Conservation (phyloP, 805 yeast genomes). For the Ogataea thermomethanolica region DNA sequence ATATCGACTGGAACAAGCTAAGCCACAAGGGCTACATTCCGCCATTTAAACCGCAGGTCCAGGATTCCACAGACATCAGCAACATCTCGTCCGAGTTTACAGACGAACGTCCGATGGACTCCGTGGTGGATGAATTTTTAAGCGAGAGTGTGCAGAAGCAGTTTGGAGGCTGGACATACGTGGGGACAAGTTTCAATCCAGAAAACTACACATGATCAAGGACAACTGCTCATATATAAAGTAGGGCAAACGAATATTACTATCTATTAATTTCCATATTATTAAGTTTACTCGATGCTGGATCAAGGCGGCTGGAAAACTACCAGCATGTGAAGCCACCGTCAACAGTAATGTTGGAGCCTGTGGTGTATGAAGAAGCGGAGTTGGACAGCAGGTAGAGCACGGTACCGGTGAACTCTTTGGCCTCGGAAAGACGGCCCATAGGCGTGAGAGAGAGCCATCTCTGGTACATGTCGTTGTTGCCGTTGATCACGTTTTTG, state of each 20-base stretch:
- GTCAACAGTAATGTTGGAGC: slow-evolving; percentile 77
- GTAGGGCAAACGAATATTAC: not conserved
- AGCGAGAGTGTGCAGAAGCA: slow-evolving; percentile 96
- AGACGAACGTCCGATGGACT: slow-evolving; percentile 87
- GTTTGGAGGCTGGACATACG: slow-evolving; percentile 98
- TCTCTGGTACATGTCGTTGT: slow-evolving; percentile 55
- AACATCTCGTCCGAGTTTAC: slow-evolving; percentile 94
- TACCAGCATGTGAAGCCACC: slow-evolving; percentile 88
- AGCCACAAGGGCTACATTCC: slow-evolving; percentile 87
- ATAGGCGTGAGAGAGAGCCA: slow-evolving; percentile 74
- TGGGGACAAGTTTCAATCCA: slow-evolving; percentile 44
- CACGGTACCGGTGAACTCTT: slow-evolving; percentile 75
- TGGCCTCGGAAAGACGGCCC: slow-evolving; percentile 82
- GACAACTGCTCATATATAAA: not conserved
- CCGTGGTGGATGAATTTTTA: slow-evolving; percentile 88
- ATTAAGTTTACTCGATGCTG: slow-evolving; percentile 7
- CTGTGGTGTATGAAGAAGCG: slow-evolving; percentile 79
- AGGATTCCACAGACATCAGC: slow-evolving; percentile 81
- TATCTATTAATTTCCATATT: slow-evolving; percentile 5
- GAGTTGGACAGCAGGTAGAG: slow-evolving; percentile 67
- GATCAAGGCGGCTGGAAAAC: slow-evolving; percentile 5
- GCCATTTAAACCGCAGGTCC: slow-evolving; percentile 91
- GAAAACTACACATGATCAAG: slow-evolving; percentile 10
- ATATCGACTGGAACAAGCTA: slow-evolving; percentile 85
- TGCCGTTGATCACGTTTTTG: slow-evolving; percentile 60